Percentiles rank a stretch among this genome's conserved stretches.
phyloP scores from a whole-genome alignment of 371 early-diverging fungal genomes.

The Chytridium lagenaria region DNA sequence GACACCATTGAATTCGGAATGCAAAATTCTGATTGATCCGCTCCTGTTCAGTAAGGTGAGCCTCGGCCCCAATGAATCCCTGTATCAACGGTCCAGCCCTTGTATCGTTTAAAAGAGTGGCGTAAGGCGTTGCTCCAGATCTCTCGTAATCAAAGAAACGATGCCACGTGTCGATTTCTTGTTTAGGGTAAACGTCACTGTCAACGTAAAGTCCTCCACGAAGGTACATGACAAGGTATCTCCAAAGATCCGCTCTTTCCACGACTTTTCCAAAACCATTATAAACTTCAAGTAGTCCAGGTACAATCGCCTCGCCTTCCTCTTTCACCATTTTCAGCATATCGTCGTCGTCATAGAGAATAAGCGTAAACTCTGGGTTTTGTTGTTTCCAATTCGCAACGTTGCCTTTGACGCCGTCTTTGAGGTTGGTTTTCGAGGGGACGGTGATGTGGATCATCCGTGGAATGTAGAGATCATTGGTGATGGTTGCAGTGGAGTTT shows the following conservation, averaged over 20 bases:
- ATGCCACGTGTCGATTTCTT: background rate
- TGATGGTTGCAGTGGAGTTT: no score
- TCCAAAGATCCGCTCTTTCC: slow-evolving; percentile 16
- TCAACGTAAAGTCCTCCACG: slow-evolving; percentile 8
- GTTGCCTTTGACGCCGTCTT: background rate
- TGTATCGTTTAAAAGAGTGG: background rate
- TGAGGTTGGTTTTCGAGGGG: background rate
- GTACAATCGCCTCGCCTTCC: background rate
- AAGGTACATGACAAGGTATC: slow-evolving; percentile 9
- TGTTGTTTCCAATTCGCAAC: background rate
- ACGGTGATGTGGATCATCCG: slow-evolving; percentile 3
- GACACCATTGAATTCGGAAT: slow-evolving; percentile 13
- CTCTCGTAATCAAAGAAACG: background rate
- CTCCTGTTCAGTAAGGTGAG: slow-evolving; percentile 3
- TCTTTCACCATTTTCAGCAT: background rate
- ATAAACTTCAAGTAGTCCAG: background rate
- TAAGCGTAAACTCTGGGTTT: slow-evolving; percentile 1
- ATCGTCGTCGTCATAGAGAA: slow-evolving; percentile 9
- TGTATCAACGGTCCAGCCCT: no score
- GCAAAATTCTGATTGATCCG: background rate
- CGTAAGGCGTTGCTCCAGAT: background rate
- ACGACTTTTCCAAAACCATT: background rate
- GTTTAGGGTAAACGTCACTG: background rate
- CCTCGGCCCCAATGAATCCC: slow-evolving; percentile 12
- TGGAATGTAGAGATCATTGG: no score